Base-by-base conservation (phyloP, 2,329 filamentous ascomycete species). In the Cercospora brassicicola region DNA sequence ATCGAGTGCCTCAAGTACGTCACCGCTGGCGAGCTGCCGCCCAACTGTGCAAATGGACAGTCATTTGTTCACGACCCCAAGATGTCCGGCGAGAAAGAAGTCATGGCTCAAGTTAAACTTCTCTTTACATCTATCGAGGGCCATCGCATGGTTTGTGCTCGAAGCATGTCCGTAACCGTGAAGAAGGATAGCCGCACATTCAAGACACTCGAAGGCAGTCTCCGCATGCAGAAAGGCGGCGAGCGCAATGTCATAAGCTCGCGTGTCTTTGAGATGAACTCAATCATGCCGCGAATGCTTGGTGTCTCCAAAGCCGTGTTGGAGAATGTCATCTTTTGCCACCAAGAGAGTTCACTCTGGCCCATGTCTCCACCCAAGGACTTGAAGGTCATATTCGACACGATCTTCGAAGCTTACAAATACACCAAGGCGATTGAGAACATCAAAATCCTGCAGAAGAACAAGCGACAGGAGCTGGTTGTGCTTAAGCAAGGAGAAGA, bases 1-100 rank as follows among this genome's bases (percentile, higher is more conserved):
- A 99, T 99, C 81, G 95, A 99, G 81, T 96, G 93, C 79, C 90
- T 99, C 76, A 97, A 97, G 78, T 99, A 97, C 88, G 94, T 92
- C 62, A 97, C 96, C 18, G 97, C 94, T 7, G 96, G 95, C 66
- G 91, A 96, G 76, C 87, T 96, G 59, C 95, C 95, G 1, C 93
- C 95, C 33, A 97, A 97, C 83, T 94, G 90, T 77, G 89, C 86
- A 82, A 91, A 90, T 73, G 91, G 91, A 30, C 94, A 91, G 33
- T 94, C 94, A 60, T 99, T 98, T 79, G 93, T 99, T 71, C 94
- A 99, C 79, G 95, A 99, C 76, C 95, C 95, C n/a, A 95, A 95
- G 86, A 85, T 97, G 59, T 89, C 87, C 71, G 91, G 91, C 65
- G 93, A 97, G 77, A 94, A 93, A 74, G 93, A 97, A 75, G 91